Conservation (phyloP, 73 alveolate genomes). For the Symbiodinium pilosum region DNA sequence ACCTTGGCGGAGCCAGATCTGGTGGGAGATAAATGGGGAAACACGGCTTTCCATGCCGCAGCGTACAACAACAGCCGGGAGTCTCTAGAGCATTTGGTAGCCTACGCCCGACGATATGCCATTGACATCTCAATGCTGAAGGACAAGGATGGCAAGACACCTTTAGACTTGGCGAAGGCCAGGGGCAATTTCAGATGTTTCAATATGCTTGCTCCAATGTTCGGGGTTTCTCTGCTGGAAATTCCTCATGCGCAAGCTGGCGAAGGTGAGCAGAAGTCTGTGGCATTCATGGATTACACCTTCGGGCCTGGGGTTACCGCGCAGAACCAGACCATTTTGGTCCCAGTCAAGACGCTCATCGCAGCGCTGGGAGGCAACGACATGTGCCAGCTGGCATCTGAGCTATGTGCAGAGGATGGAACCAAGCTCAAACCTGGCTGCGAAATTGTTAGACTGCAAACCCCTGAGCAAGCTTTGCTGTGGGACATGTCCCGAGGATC, state of each 20-base stretch:
- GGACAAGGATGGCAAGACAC: neutral
- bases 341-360: no score
- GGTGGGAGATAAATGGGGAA: neutral
- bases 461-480: no score
- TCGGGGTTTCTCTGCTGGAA: neutral
- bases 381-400: no score
- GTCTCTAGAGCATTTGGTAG: neutral
- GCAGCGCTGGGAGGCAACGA: no score
- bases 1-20: conserved; percentile 36
- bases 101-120: neutral
- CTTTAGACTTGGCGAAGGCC: neutral
- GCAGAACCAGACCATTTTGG: no score
- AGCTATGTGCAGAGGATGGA: no score
- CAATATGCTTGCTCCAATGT: conserved; percentile 14
- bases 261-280: neutral
- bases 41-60: conserved; percentile 32
- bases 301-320: no score
- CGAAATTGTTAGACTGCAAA: no score
- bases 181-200: conserved; percentile 12
- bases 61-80: neutral
- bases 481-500: no score
- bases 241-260: neutral
- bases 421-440: no score
- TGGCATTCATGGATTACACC: neutral
- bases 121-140: neutral